These are phyloP conservation scores for Fusarium cicatricum DNA, from an alignment of 2,329 filamentous ascomycete species.

Conservation along the genomic window DNA sequence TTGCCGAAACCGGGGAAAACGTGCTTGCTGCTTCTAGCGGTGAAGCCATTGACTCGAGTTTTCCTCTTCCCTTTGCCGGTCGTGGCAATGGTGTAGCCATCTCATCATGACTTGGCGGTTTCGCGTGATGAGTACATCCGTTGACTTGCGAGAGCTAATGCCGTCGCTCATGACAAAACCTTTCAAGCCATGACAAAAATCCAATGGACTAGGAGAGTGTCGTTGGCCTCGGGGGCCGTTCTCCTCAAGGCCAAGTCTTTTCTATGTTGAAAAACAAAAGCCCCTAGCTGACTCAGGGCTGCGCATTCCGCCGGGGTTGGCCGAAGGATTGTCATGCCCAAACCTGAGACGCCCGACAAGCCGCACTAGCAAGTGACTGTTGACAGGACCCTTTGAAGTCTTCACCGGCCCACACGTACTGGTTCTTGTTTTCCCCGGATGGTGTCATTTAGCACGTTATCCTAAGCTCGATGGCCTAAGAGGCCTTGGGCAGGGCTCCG, in stretches of 20 bases:
- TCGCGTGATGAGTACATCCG: slow-evolving; percentile 10
- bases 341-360: slow-evolving; percentile 24
- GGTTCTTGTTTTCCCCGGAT: slow-evolving; percentile 34
- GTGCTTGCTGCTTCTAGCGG: slow-evolving; percentile 17
- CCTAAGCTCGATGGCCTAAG: slow-evolving; percentile 39
- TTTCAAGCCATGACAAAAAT: not conserved
- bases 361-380: slow-evolving; percentile 34
- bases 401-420: slow-evolving; percentile 39
- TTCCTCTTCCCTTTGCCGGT: not conserved
- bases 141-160: not conserved
- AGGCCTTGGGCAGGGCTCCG: slow-evolving; percentile 7
- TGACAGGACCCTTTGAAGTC: slow-evolving; percentile 24
- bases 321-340: slow-evolving; percentile 25
- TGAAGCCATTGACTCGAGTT: slow-evolving; percentile 10
- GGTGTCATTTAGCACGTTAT: slow-evolving; percentile 46
- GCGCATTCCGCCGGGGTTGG: slow-evolving; percentile 23
- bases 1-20: slow-evolving; percentile 12
- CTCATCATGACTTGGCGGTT: slow-evolving; percentile 16
- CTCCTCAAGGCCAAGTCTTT: slow-evolving; percentile 3
- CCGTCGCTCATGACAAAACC: not conserved
- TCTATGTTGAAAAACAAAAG: slow-evolving; percentile 4
- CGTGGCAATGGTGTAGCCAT: not conserved
- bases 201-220: not conserved
- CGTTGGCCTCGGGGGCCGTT: not conserved
- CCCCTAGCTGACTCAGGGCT: slow-evolving; percentile 23